These are phyloP conservation scores for Oidiodendron maius DNA, from an alignment of 495 filamentous ascomycete genomes.

Conservation along the genomic window DNA sequence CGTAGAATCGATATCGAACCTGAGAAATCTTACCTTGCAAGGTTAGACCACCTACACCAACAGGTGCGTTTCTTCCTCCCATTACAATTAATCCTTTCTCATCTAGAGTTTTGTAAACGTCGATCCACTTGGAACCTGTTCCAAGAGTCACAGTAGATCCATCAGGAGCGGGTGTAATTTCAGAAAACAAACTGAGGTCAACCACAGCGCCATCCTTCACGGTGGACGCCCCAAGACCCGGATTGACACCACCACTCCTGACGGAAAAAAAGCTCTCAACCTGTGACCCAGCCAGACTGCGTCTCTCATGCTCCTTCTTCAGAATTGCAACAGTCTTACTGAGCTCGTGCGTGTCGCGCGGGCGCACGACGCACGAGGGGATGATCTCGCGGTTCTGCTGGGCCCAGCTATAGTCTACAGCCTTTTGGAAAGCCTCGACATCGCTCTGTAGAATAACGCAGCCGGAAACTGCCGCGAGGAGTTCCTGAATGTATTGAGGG, in stretches of 20 bases:
- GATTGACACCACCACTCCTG: slow-evolving; percentile 44
- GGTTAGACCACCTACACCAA: slow-evolving; percentile 49
- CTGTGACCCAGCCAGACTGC: background rate
- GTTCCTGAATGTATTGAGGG: background rate
- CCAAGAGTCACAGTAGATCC: slow-evolving; percentile 25
- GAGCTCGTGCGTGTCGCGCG: background rate
- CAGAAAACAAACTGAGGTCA: slow-evolving; percentile 39
- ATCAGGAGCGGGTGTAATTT: slow-evolving; percentile 25
- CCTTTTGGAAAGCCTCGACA: background rate
- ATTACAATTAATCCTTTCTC: slow-evolving; percentile 31
- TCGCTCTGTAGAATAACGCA: background rate
- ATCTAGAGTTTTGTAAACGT: slow-evolving; percentile 40
- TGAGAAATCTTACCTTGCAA: slow-evolving; percentile 21
- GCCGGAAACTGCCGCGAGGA: background rate
- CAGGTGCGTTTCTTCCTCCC: slow-evolving; percentile 41
- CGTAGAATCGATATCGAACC: background rate
- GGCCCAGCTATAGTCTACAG: background rate
- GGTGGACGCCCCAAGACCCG: slow-evolving; percentile 37
- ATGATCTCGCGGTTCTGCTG: background rate
- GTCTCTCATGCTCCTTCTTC: background rate
- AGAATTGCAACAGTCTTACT: background rate
- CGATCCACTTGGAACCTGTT: slow-evolving; percentile 34
- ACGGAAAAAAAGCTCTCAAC: slow-evolving; percentile 22
- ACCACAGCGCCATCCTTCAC: slow-evolving; percentile 48
- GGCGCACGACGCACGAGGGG: background rate